These are phyloP conservation scores for Trypanosoma boissoni DNA, from an alignment of 208 protist genomes.

Conservation along the genomic window DNA sequence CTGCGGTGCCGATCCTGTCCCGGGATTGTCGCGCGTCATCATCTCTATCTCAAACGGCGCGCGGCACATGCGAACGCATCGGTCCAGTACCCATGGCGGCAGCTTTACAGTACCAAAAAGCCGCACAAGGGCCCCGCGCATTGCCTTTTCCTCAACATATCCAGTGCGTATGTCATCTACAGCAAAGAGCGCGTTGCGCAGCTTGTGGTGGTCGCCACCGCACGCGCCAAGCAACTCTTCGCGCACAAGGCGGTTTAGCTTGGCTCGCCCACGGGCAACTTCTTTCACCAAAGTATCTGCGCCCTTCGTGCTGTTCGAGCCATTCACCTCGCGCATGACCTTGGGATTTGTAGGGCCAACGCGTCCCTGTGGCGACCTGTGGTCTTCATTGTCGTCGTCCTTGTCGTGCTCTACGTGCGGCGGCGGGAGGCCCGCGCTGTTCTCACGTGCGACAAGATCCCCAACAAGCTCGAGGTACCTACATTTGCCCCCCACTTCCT, in stretches of 20 bases:
- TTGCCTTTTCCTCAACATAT: conserved; percentile 34
- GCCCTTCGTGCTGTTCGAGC: background rate
- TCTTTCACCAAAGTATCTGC: conserved; percentile 6
- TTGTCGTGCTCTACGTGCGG: too few species aligned
- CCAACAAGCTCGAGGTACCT: conserved; percentile 25
- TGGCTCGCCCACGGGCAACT: conserved; percentile 10
- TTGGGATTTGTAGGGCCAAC: background rate
- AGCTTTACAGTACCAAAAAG: conserved; percentile 26
- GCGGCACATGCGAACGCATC: conserved; percentile 36
- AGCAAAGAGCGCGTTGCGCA: conserved; percentile 32
- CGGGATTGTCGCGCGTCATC: background rate
- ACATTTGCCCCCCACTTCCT: conserved; percentile 2
- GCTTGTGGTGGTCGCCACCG: conserved; percentile 31
- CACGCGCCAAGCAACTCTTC: conserved; percentile 28
- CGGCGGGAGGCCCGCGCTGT: conserved; percentile 12
- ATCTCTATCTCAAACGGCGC: conserved; percentile 32
- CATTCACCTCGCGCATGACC: background rate
- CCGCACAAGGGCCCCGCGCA: conserved; percentile 34
- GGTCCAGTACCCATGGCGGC: conserved; percentile 46
- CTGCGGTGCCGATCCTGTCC: background rate
- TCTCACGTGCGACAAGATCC: conserved; percentile 25
- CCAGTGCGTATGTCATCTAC: conserved; percentile 38
- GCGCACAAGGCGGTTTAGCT: conserved; percentile 28
- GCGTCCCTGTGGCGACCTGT: background rate
- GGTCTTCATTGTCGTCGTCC: too few species aligned